phyloP scores from a whole-genome alignment of 495 filamentous ascomycete genomes.

The Neurospora sp. region DNA sequence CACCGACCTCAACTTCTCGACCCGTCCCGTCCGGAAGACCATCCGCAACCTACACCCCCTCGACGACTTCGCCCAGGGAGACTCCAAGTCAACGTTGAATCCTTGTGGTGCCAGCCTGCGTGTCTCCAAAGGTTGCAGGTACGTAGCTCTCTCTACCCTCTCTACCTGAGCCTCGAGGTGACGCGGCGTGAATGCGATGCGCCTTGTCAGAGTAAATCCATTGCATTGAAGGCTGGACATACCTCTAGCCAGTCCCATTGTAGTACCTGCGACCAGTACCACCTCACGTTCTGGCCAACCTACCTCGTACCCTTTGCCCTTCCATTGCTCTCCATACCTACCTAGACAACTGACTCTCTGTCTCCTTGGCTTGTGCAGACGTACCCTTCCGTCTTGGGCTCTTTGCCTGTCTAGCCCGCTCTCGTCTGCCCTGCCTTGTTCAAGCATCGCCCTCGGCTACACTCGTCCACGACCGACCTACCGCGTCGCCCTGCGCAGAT shows the following conservation, averaged over 20 bases:
- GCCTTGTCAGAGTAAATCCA: neutral
- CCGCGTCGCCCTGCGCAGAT: slow-evolving; percentile 10
- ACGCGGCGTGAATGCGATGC: neutral
- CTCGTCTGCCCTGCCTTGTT: slow-evolving; percentile 6
- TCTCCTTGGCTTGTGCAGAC: neutral
- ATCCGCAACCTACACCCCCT: neutral
- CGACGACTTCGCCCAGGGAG: neutral
- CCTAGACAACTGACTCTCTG: neutral
- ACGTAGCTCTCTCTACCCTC: neutral
- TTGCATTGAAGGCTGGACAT: neutral
- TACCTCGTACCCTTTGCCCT: neutral
- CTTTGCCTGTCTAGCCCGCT: neutral
- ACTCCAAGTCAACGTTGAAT: neutral
- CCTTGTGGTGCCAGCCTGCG: neutral
- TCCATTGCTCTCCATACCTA: neutral
- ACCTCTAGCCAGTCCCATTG: neutral
- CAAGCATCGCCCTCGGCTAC: slow-evolving; percentile 12
- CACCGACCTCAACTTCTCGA: neutral
- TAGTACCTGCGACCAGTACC: neutral
- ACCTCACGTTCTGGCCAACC: neutral
- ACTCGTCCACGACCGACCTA: slow-evolving; percentile 6
- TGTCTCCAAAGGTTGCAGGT: neutral
- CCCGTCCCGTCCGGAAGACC: neutral
- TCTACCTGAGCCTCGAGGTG: neutral
- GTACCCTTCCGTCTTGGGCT: neutral